Evolutionary conservation across 208 protist species (phyloP).

Genomic region (Acanthamoeba lugdunensis): DNA sequence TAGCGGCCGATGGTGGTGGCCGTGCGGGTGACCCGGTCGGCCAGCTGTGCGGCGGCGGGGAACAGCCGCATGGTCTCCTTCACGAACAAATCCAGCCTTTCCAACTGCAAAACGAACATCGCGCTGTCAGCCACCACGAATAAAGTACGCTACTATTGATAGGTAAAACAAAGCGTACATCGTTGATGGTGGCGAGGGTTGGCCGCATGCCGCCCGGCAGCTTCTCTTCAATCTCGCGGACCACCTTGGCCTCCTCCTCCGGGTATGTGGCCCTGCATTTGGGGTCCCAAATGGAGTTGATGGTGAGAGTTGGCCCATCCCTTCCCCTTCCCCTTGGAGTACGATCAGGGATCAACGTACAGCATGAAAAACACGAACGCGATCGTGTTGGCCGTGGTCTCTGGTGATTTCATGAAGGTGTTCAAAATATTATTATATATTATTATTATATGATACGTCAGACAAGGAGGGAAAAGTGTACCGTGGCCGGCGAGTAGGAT

Average conservation of each 20-base stretch:
- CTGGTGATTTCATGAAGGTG: too few relatives aligned
- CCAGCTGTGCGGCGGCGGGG: conserved; percentile 44
- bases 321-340: too few relatives aligned
- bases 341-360: neutral
- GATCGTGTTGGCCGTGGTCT: conserved; percentile 65
- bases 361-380: conserved; percentile 48
- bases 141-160: too few relatives aligned
- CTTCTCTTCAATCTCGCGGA: conserved; percentile 6
- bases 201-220: neutral
- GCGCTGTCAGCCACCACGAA: neutral
- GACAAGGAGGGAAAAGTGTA: neutral
- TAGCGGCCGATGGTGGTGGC: conserved; percentile 13
- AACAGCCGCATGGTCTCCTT: conserved; percentile 65
- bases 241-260: conserved; percentile 50
- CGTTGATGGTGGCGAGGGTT: conserved; percentile 12
- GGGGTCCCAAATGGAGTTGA: neutral
- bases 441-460: too few relatives aligned
- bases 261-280: neutral
- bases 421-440: too few relatives aligned
- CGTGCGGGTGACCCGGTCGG: neutral
- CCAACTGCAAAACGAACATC: neutral
- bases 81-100: conserved; percentile 36
- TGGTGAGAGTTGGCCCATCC: too few relatives aligned
- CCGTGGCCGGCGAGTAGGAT: conserved; percentile 64
- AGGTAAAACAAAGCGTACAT: too few relatives aligned